Percentiles rank a stretch among this genome's conserved stretches.
These are phyloP conservation scores for Euphrasia confusa DNA, from an alignment of 257 asterid genomes.

Conservation along the genomic window DNA sequence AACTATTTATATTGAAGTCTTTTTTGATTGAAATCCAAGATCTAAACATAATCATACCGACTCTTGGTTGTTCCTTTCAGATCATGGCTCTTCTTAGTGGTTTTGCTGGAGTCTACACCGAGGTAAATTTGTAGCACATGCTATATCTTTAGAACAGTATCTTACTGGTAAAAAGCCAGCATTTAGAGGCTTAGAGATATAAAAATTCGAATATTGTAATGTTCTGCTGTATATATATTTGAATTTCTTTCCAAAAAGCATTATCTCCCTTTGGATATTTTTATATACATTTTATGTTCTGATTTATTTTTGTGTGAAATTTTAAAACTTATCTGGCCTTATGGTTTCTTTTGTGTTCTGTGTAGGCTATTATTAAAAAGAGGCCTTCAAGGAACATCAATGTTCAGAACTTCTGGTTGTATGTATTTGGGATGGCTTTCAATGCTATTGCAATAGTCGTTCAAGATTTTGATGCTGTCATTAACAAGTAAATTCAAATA, in stretches of 20 bases:
- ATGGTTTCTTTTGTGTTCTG: conserved; percentile 33
- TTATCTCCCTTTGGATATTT: conserved; percentile 14
- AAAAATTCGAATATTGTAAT: conserved; percentile 13
- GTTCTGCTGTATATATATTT: conserved; percentile 11
- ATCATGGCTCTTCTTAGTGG: conserved; percentile 99
- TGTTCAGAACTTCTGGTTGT: conserved; percentile 98
- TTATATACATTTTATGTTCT: conserved; percentile 12
- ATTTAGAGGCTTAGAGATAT: conserved; percentile 10
- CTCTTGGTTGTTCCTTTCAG: conserved; percentile 44
- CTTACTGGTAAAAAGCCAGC: not conserved
- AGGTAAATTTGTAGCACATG: conserved; percentile 48
- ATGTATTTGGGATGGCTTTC: conserved; percentile 96
- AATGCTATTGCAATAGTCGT: conserved; percentile 76
- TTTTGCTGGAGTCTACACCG: conserved; percentile 99
- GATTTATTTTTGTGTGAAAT: not conserved
- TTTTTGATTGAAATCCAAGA: conserved; percentile 19
- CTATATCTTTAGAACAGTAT: conserved; percentile 15
- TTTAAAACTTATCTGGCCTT: conserved; percentile 16
- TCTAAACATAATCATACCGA: conserved; percentile 12
- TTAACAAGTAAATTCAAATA: conserved; percentile 59
- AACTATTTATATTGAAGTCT: not conserved
- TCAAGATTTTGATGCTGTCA: conserved; percentile 91
- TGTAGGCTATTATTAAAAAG: conserved; percentile 87
- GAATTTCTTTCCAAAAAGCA: conserved; percentile 15
- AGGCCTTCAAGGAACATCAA: conserved; percentile 96